Base-by-base conservation (phyloP, 306 rosid species). In the Castanea sativa region DNA sequence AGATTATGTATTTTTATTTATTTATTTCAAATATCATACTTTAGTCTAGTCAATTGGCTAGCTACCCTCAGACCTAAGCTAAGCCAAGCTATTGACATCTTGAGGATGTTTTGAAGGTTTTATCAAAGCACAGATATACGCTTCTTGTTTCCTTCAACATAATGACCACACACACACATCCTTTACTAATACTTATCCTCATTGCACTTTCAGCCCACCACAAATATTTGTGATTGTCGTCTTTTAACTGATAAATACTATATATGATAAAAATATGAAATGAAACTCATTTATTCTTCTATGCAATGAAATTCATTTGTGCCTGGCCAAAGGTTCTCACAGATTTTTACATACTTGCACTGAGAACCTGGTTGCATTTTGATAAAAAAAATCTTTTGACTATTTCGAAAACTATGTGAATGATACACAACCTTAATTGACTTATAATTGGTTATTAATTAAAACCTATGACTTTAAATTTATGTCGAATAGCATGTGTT, bases 41-140 rank as follows among this genome's bases (percentile, higher is more conserved):
- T 67, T 71, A 55, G 67, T 75, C 61, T 59, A 83, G 51, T 35
- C 73, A 51, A 69, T 57, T 41, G 60, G 38, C 55, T 43, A 23
- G 60, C 60, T 60, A 55, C 52, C 65, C 73, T 57, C 33, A 75
- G 23, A 51, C 65, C 21, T 14, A 3, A 32, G 43, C 4, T 38
- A 18, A 30, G 23, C 15, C 45, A 64, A 67, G 9, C 72, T 25
- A 35, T 67, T 68, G 6, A 23, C 9, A 19, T 68, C 41, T 63
- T 29, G 38, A 63, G 29, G 20, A 68, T 35, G 49, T 68, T 23
- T 13, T 21, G n/a, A 9, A 21, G 29, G 20, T 30, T 64, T 29
- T 14, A 64, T 16, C 14, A 9, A 68, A 33, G 20, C 23, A 68
- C 25, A 32, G 29, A 68, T 60, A 23, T 23, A 60, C 4, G 19